These are phyloP conservation scores for Aaosphaeria pasadenensis DNA, from an alignment of 2,329 filamentous ascomycete genomes.

Conservation along the genomic window DNA sequence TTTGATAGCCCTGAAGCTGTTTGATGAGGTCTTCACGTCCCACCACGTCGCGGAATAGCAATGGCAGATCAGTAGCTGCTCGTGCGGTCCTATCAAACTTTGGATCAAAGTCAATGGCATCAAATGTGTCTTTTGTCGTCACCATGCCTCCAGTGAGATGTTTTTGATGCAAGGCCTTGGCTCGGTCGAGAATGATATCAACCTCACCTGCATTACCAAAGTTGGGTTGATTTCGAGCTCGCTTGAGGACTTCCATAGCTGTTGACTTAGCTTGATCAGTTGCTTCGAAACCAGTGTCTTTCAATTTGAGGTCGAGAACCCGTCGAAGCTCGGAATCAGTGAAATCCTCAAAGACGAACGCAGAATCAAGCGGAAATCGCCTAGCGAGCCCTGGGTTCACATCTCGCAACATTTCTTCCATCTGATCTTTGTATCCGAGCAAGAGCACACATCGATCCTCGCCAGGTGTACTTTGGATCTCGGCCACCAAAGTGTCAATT, in stretches of 20 bases:
- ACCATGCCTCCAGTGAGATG: slow-evolving; percentile 33
- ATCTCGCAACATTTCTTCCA: slow-evolving; percentile 71
- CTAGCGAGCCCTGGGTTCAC: slow-evolving; percentile 67
- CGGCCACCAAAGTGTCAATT: slow-evolving; percentile 71
- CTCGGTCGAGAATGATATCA: slow-evolving; percentile 61
- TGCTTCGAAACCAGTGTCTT: slow-evolving; percentile 51
- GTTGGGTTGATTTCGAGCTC: slow-evolving; percentile 60
- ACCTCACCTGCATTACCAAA: slow-evolving; percentile 75
- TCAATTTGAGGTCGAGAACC: slow-evolving; percentile 65
- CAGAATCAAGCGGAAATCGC: slow-evolving; percentile 62
- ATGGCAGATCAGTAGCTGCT: slow-evolving; percentile 46
- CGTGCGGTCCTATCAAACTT: slow-evolving; percentile 54
- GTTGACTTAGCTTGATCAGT: slow-evolving; percentile 50
- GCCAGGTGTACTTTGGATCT: slow-evolving; percentile 66
- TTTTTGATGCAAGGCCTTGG: slow-evolving; percentile 53
- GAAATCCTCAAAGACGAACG: slow-evolving; percentile 70
- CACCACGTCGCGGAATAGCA: slow-evolving; percentile 58
- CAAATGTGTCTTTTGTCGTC: slow-evolving; percentile 30
- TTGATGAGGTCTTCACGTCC: slow-evolving; percentile 56
- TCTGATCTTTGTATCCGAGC: slow-evolving; percentile 66
- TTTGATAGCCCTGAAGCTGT: slow-evolving; percentile 55
- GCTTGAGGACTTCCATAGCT: slow-evolving; percentile 58
- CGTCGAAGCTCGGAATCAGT: slow-evolving; percentile 53
- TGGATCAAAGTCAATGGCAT: slow-evolving; percentile 56
- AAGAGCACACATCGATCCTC: slow-evolving; percentile 72